A percentile compares a stretch with the other conserved stretches of the same genome.
Evolutionary conservation across 208 protist genomes (phyloP).

Genomic region (Leishmania aethiopica): DNA sequence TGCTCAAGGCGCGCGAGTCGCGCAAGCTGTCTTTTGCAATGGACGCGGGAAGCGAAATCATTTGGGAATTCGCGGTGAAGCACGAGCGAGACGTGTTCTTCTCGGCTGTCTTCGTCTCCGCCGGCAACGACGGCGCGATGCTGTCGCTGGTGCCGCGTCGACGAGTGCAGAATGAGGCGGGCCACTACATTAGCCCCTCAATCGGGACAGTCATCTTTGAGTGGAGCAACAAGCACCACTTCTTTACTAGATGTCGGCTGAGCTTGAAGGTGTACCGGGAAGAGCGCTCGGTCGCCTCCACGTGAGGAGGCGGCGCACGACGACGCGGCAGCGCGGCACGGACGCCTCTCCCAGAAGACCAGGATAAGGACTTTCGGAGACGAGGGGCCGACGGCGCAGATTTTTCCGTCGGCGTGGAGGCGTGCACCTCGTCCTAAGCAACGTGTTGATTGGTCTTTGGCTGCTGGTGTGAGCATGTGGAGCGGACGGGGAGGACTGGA

Average conservation of each 20-base stretch:
- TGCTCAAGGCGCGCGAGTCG: constrained; percentile 30
- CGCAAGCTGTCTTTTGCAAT: constrained; percentile 42
- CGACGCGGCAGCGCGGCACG: neutral
- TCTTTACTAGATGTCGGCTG: constrained; percentile 26
- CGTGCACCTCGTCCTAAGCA: neutral
- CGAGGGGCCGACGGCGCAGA: neutral
- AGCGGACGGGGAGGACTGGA: neutral
- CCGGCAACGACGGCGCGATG: constrained; percentile 35
- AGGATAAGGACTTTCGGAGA: neutral
- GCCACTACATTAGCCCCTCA: constrained; percentile 54
- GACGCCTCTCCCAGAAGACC: neutral
- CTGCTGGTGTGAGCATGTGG: neutral
- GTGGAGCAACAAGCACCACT: constrained; percentile 52
- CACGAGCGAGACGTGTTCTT: constrained; percentile 42
- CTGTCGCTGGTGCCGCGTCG: constrained; percentile 27
- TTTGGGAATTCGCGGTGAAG: constrained; percentile 68
- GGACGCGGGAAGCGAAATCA: constrained; percentile 39
- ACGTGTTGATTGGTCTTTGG: neutral
- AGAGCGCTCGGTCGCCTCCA: constrained; percentile 2
- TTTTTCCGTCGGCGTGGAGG: neutral
- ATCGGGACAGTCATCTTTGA: constrained; percentile 57
- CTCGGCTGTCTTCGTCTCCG: constrained; percentile 48
- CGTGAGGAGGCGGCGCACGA: neutral
- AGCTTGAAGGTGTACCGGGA: constrained; percentile 47
- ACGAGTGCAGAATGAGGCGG: constrained; percentile 38